A percentile compares a stretch with the other conserved stretches of the same genome.
Evolutionary conservation across 305 asterid species (phyloP).

Genomic region (Andrographis paniculata): DNA sequence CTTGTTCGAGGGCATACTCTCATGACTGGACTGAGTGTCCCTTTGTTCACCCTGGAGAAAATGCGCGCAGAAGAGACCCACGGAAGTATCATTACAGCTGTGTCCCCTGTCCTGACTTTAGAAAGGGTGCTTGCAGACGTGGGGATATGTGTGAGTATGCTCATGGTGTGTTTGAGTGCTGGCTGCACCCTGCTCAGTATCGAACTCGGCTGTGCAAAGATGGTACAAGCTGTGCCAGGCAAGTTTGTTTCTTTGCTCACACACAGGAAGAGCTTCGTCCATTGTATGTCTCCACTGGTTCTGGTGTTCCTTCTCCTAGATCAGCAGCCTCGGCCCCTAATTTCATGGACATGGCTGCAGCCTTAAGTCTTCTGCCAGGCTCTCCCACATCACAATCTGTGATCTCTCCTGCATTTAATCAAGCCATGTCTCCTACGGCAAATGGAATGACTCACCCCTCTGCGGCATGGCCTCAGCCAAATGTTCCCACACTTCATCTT

Average conservation of each 20-base stretch:
- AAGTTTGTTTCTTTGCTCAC: slow-evolving; percentile 69
- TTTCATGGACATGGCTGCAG: slow-evolving; percentile 67
- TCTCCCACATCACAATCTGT: slow-evolving; percentile 51
- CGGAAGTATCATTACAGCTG: slow-evolving; percentile 63
- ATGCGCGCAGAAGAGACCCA: slow-evolving; percentile 67
- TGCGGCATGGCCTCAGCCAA: slow-evolving; percentile 50
- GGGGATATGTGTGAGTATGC: slow-evolving; percentile 77
- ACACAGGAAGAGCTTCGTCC: slow-evolving; percentile 64
- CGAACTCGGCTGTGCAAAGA: slow-evolving; percentile 63
- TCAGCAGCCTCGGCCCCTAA: slow-evolving; percentile 43
- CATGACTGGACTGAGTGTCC: slow-evolving; percentile 84
- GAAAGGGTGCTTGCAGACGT: slow-evolving; percentile 59
- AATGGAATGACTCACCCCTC: slow-evolving; percentile 43
- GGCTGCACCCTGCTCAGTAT: slow-evolving; percentile 79
- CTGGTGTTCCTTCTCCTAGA: slow-evolving; percentile 59
- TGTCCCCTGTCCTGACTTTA: slow-evolving; percentile 69
- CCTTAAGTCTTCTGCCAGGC: slow-evolving; percentile 47
- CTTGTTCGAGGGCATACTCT: slow-evolving; percentile 67
- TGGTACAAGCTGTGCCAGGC: slow-evolving; percentile 49
- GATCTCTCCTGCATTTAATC: slow-evolving; percentile 51
- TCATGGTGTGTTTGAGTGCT: slow-evolving; percentile 68
- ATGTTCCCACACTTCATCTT: slow-evolving; percentile 56
- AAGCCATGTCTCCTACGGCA: slow-evolving; percentile 51
- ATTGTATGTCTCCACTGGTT: slow-evolving; percentile 56
- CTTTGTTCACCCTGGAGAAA: slow-evolving; percentile 68